A percentile compares a stretch with the other conserved stretches of the same genome.
phyloP scores from a whole-genome alignment of 129 eudicot species.

The Logfia minima region DNA sequence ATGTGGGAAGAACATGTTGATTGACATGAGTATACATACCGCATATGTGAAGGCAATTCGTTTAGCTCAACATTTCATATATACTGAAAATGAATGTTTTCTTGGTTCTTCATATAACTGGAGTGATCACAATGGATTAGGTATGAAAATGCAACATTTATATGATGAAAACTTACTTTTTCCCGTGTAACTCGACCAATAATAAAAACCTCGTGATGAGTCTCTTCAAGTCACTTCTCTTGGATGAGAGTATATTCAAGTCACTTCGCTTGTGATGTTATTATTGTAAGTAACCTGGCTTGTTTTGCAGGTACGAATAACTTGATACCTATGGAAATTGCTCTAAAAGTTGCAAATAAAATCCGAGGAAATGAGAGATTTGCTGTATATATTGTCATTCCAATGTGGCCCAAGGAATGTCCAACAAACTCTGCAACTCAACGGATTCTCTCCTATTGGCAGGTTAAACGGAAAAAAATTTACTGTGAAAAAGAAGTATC shows the following conservation, averaged over 20 bases:
- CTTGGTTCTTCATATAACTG: conserved; percentile 20
- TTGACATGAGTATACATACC: conserved; percentile 84
- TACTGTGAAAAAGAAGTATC: background rate
- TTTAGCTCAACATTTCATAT: conserved; percentile 46
- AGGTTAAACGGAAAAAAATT: background rate
- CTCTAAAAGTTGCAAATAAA: conserved; percentile 18
- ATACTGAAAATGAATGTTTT: conserved; percentile 15
- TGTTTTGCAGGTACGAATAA: conserved; percentile 13
- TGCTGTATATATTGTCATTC: conserved; percentile 12
- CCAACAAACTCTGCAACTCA: conserved; percentile 13
- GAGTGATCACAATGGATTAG: conserved; percentile 16
- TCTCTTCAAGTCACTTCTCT: background rate
- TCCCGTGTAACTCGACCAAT: background rate
- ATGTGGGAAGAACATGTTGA: conserved; percentile 75
- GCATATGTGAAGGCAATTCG: conserved; percentile 82
- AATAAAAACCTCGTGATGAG: background rate
- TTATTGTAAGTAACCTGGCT: background rate
- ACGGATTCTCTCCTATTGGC: conserved; percentile 18
- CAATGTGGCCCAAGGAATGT: conserved; percentile 15
- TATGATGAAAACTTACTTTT: background rate
- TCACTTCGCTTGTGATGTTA: background rate
- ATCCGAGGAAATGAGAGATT: conserved; percentile 3
- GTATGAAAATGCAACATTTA: background rate
- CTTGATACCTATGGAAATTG: conserved; percentile 17
- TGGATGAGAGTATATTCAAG: background rate